Evolutionary conservation across 257 asterid genomes (phyloP).

Genomic region (Nicotiana tomentosiformis): DNA sequence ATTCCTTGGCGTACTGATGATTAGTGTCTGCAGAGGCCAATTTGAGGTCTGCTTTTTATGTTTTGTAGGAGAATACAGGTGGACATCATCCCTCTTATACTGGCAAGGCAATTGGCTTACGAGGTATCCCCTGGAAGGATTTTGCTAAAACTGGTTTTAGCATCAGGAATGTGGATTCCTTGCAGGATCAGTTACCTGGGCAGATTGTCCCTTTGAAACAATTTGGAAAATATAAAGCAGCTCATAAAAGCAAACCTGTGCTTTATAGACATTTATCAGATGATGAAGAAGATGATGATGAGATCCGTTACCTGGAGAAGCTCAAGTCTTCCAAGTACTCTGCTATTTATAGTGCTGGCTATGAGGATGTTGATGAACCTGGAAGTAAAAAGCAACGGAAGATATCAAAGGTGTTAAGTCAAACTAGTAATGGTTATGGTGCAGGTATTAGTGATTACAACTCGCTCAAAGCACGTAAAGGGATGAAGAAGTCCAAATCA

Average conservation of each 20-base stretch:
- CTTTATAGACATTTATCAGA: constrained; percentile 31
- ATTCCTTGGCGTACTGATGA: background rate
- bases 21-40: background rate
- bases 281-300: constrained; percentile 51
- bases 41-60: background rate
- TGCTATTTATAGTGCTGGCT: constrained; percentile 27
- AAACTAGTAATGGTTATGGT: constrained; percentile 26
- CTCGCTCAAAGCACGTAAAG: constrained; percentile 37
- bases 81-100: constrained; percentile 3
- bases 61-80: constrained; percentile 35
- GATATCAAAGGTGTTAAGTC: constrained; percentile 42
- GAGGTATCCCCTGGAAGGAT: constrained; percentile 76
- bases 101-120: constrained; percentile 36
- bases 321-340: constrained; percentile 42
- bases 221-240: constrained; percentile 21
- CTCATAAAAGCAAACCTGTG: constrained; percentile 37
- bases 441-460: constrained; percentile 30
- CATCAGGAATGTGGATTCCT: constrained; percentile 28
- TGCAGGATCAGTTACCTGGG: constrained; percentile 22
- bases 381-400: constrained; percentile 39
- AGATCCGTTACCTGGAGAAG: constrained; percentile 70
- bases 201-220: constrained; percentile 24
- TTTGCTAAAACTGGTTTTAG: constrained; percentile 54
- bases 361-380: constrained; percentile 42
- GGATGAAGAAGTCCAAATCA: constrained; percentile 29